Percentiles rank a stretch among this genome's conserved stretches.
Evolutionary conservation across 179 eudicot species (phyloP).

Genomic region (Actinidia arguta): DNA sequence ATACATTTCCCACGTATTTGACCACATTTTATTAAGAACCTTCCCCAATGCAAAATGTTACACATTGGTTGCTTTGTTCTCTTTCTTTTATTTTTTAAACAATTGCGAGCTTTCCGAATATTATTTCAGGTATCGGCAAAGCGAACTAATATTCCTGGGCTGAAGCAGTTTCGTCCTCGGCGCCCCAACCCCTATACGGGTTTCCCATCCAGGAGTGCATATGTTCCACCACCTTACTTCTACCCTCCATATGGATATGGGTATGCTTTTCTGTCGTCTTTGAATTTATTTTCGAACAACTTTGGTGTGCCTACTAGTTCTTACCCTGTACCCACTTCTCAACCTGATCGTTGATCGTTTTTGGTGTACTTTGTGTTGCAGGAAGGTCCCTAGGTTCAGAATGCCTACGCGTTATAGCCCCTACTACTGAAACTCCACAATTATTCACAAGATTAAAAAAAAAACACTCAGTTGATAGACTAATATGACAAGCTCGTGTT

Average conservation of each 20-base stretch:
- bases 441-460: not conserved
- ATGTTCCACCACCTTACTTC: constrained; percentile 51
- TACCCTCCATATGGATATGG: constrained; percentile 70
- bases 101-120: not conserved
- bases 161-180: constrained; percentile 60
- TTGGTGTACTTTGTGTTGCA: constrained; percentile 31
- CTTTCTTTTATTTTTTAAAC: not conserved
- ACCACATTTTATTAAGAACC: not conserved
- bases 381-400: constrained; percentile 69
- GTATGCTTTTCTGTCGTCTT: constrained; percentile 27
- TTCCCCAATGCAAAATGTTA: not conserved
- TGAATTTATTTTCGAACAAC: not conserved
- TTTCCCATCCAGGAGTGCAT: constrained; percentile 48
- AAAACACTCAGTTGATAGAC: not conserved
- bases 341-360: not conserved
- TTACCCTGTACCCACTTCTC: not conserved
- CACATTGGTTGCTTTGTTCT: not conserved
- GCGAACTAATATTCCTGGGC: constrained; percentile 68
- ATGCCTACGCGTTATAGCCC: constrained; percentile 76
- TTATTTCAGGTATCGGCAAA: constrained; percentile 54
- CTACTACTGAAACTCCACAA: constrained; percentile 35
- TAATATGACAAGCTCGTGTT: not conserved
- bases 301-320: not conserved
- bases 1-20: no score
- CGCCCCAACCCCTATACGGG: constrained; percentile 56